Conservation (phyloP, 179 eudicot species). For the Kewa caespitosa region DNA sequence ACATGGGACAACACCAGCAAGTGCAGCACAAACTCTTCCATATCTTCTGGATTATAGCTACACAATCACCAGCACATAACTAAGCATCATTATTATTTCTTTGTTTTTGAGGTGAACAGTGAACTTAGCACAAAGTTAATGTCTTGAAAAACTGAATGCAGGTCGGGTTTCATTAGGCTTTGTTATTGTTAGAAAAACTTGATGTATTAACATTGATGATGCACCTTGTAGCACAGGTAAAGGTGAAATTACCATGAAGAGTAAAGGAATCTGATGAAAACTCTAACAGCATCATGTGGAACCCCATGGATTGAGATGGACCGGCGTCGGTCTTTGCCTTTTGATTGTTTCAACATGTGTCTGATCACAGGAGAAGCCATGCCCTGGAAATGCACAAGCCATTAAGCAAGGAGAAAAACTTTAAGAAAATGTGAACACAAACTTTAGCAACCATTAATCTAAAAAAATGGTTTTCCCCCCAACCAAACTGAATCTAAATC, state of each 20-base stretch:
- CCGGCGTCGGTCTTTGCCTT: conserved; percentile 31
- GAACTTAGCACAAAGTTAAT: no score
- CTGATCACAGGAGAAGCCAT: conserved; percentile 77
- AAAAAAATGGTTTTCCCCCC: neutral
- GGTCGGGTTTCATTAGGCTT: no score
- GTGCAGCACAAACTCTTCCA: conserved; percentile 57
- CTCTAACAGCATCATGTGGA: conserved; percentile 77
- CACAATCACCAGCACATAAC: conserved; percentile 5
- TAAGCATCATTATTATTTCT: no score
- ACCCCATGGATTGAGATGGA: conserved; percentile 74
- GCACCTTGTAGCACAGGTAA: neutral
- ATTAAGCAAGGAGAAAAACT: neutral
- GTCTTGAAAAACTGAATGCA: no score
- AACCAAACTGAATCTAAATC: neutral
- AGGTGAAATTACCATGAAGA: conserved; percentile 62
- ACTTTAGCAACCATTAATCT: neutral
- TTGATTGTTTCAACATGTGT: conserved; percentile 55
- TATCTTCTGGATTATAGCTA: conserved; percentile 62
- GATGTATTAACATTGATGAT: neutral
- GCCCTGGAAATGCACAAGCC: conserved; percentile 45
- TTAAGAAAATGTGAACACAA: neutral
- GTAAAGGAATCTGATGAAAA: conserved; percentile 75
- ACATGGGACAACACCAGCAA: conserved; percentile 76
- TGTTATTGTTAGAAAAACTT: neutral
- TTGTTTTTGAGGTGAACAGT: no score